Evolutionary conservation across 768 basidiomycete genomes (phyloP).

Genomic region (Suillus americanus): DNA sequence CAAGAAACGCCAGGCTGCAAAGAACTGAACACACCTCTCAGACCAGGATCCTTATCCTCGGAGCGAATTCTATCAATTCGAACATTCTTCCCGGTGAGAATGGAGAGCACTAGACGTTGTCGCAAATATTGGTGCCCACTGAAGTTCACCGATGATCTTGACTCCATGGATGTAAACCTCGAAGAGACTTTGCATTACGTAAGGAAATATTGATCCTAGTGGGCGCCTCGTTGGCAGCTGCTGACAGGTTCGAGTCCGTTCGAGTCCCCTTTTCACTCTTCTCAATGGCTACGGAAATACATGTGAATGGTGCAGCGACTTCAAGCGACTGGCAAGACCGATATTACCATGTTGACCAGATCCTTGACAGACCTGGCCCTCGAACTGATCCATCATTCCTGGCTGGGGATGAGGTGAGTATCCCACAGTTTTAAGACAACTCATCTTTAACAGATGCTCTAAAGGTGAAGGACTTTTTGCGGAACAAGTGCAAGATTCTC

Average conservation of each 20-base stretch:
- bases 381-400: constrained; percentile 83
- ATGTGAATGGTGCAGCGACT: constrained; percentile 36
- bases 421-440: neutral
- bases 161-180: constrained; percentile 38
- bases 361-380: constrained; percentile 84
- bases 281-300: constrained; percentile 23
- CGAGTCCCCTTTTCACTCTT: constrained; percentile 3
- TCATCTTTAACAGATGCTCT: constrained; percentile 3
- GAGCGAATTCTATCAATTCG: constrained; percentile 86
- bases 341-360: constrained; percentile 83
- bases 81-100: constrained; percentile 84
- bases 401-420: constrained; percentile 76
- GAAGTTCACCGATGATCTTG: constrained; percentile 50
- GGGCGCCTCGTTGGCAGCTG: neutral
- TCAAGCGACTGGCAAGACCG: constrained; percentile 55
- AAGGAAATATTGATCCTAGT: constrained; percentile 6
- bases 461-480: constrained; percentile 86
- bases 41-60: constrained; percentile 91
- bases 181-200: constrained; percentile 21
- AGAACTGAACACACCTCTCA: constrained; percentile 60
- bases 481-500: constrained; percentile 84
- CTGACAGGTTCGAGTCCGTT: too few species aligned
- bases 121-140: constrained; percentile 83
- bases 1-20: neutral
- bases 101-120: constrained; percentile 82